Evolutionary conservation across 2,329 filamentous ascomycete genomes (phyloP).

Genomic region (Lecanosticta acicola): DNA sequence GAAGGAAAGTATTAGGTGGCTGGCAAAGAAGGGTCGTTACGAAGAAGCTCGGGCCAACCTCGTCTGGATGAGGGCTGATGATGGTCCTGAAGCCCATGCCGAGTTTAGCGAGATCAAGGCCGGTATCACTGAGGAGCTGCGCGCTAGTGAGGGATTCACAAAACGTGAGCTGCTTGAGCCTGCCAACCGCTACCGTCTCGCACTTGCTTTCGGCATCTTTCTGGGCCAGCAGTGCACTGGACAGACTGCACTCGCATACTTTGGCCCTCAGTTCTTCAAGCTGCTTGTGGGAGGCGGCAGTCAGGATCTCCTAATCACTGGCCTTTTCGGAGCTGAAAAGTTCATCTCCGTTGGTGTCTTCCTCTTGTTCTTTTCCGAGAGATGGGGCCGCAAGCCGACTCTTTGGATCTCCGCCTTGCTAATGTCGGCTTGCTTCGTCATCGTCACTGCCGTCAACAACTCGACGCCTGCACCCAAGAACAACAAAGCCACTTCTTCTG

Average conservation of each 20-base stretch:
- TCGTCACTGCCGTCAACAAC: slow-evolving; percentile 32
- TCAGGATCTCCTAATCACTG: slow-evolving; percentile 46
- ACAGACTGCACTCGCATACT: slow-evolving; percentile 51
- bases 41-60: slow-evolving; percentile 47
- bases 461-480: slow-evolving; percentile 24
- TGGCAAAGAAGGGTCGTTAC: slow-evolving; percentile 42
- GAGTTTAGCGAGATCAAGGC: slow-evolving; percentile 50
- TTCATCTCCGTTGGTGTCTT: slow-evolving; percentile 46
- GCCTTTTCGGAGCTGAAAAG: slow-evolving; percentile 51
- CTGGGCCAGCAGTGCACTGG: slow-evolving; percentile 51
- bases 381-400: slow-evolving; percentile 37
- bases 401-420: slow-evolving; percentile 25
- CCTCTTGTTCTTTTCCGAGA: slow-evolving; percentile 49
- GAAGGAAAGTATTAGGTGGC: slow-evolving; percentile 49
- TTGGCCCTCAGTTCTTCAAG: slow-evolving; percentile 52
- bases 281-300: slow-evolving; percentile 45
- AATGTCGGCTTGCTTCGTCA: slow-evolving; percentile 35
- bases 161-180: slow-evolving; percentile 41
- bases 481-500: slow-evolving; percentile 32
- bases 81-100: slow-evolving; percentile 28
- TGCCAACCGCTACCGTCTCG: slow-evolving; percentile 42
- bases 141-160: slow-evolving; percentile 34
- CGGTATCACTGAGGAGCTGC: slow-evolving; percentile 44
- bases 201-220: slow-evolving; percentile 46
- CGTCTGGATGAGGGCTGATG: slow-evolving; percentile 48